Conservation (phyloP, 73 alveolate species). For the Loxodes magnus region DNA sequence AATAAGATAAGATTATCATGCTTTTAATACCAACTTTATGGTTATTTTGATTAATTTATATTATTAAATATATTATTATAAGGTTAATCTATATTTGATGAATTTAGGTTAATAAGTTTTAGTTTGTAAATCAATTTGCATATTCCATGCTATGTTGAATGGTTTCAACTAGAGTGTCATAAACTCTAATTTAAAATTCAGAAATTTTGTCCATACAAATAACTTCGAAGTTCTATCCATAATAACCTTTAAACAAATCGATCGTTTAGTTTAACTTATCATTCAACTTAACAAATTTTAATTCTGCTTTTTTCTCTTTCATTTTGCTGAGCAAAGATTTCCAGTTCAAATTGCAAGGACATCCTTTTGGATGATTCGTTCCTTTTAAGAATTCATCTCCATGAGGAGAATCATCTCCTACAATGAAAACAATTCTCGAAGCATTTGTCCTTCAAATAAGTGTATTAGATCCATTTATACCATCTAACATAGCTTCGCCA, state of each 20-base stretch:
- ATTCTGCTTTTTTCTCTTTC: neutral
- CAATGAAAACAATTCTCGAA: neutral
- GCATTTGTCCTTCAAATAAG: neutral
- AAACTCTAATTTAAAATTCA: neutral
- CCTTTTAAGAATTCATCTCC: neutral
- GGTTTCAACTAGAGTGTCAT: neutral
- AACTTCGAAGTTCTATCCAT: neutral
- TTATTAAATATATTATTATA: no score
- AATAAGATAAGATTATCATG: no score
- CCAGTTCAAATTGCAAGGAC: slow-evolving; percentile 3
- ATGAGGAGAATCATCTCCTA: slow-evolving; percentile 11
- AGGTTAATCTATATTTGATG: no score
- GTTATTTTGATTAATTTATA: no score
- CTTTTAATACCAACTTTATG: no score
- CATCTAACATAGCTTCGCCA: slow-evolving; percentile 15
- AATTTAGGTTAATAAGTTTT: no score
- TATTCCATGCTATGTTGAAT: no score
- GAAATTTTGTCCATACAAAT: neutral
- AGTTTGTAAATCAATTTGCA: no score
- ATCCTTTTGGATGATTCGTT: neutral
- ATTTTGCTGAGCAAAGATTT: neutral
- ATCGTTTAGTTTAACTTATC: neutral
- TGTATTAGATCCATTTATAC: neutral
- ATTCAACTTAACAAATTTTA: neutral
- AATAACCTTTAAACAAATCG: neutral